Evolutionary conservation across 306 rosid genomes (phyloP), one percentile per base, ranked within the genome.

Genomic region (Pterocarpus santalinus): DNA sequence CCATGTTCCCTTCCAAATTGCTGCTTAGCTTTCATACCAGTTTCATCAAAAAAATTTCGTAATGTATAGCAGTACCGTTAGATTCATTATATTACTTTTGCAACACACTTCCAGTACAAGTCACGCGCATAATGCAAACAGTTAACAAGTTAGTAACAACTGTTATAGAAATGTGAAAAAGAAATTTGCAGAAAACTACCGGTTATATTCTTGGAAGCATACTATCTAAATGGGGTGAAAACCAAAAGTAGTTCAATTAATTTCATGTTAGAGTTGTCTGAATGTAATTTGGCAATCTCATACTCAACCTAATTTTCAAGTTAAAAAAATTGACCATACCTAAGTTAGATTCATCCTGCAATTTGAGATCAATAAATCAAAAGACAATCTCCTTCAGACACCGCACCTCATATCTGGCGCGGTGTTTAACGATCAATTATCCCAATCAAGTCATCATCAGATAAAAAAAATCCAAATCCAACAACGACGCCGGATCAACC

Each of bases 141-240:
- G 22, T 47, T 76, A 35, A 49, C 52, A 49, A 52, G 74, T 38
- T 52, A 36, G 41, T 8, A 35, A 22, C 57, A 66, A 7, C 66
- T 0, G 7, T 35, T 76, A 34, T 63, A 61, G 11, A 32, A 38
- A 3, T 5, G 33, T 7, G 4, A 7, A 57, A 62, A 39, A 8
- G 17, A 10, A 15, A 32, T 16, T 65, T 16, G 73, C 28, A 64
- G 51, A 36, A 77, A 52, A 77, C 66, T 15, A 12, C 17, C 35
- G 8, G 62, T 46, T 47, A 58, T 5, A 76, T 49, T 76, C 64
- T 47, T 76, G 53, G 28, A 76, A 52, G 67, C 81, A 77, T 6
- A 63, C 41, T 28, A 66, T 51, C 7, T 2, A 16, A 64, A 9
- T 10, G 46, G 53, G 44, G 30, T 7, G 10, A 10, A 13, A 34